Evolutionary conservation across 441 rosid genomes (phyloP).

Genomic region (Populus tomentosa): DNA sequence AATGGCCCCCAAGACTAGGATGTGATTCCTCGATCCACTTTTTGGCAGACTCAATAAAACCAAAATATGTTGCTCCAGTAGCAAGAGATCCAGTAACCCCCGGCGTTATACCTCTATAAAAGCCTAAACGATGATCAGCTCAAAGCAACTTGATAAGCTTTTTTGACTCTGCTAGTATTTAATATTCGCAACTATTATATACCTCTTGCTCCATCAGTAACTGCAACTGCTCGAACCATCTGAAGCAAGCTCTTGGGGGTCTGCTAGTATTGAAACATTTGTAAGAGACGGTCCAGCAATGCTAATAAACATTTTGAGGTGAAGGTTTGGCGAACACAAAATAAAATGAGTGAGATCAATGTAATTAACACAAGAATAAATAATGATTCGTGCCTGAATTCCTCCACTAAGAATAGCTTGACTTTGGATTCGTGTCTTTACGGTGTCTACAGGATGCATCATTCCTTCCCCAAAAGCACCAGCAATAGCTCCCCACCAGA

Average conservation of each 20-base stretch:
- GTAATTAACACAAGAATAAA: conserved; percentile 1
- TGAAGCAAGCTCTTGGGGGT: conserved; percentile 62
- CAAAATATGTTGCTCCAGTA: conserved; percentile 93
- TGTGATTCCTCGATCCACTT: conserved; percentile 88
- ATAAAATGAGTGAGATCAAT: neutral
- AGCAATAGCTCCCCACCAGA: conserved; percentile 83
- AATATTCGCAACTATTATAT: neutral
- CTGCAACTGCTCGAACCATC: conserved; percentile 68
- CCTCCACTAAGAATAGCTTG: conserved; percentile 59
- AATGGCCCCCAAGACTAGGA: conserved; percentile 78
- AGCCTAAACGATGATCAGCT: conserved; percentile 49
- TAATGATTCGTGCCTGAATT: conserved; percentile 39
- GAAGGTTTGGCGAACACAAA: neutral
- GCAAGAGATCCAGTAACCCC: conserved; percentile 87
- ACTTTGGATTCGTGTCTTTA: conserved; percentile 86
- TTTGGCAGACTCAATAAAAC: conserved; percentile 88
- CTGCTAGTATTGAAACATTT: conserved; percentile 31
- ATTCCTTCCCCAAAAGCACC: conserved; percentile 95
- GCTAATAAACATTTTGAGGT: neutral
- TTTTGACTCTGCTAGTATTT: neutral
- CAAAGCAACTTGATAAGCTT: conserved; percentile 3
- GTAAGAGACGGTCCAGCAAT: conserved; percentile 1
- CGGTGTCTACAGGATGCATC: conserved; percentile 93
- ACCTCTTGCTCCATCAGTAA: conserved; percentile 81
- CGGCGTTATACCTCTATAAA: conserved; percentile 84